Base-by-base conservation (phyloP, 1,284 basidiomycete genomes). In the Cerrena zonata region DNA sequence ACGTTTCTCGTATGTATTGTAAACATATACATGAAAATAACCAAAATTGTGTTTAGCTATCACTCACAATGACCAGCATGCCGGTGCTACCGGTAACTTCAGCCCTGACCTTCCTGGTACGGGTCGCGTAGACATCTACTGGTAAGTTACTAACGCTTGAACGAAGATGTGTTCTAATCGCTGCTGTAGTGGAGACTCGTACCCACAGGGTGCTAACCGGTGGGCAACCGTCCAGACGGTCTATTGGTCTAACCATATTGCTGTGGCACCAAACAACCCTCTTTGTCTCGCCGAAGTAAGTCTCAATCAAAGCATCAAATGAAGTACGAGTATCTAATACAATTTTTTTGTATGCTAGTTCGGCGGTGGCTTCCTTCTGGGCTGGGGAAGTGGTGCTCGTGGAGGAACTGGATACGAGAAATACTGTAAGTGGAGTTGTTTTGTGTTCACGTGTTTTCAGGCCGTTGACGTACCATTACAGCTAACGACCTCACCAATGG, bases 391-490 rank as follows among this genome's bases (percentile, higher is more conserved):
- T 15, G 65, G 58, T 5, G 48, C 61, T 7, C 64, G 66, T 25
- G 72, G 72, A 22, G 74, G 75, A 7, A 76, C 75, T 23, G 76
- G 76, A 12, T 78, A 76, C 55, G 76, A 78, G 54, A 73, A 73
- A 57, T 76, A 68, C 54, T 70, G 74, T 74, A 48, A 55, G 73
- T 59, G 15, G 15, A 2, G 13, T 27, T 36, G 21, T 22, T 12
- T 22, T 23, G 38, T 25, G 1, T 4, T 18, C 23, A 21, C 24
- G 22, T 39, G 5, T 4, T 19, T 40, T 38, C 7, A 13, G 25
- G n/a, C 19, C 24, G 22, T 4, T 24, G 13, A 36, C 11, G 11
- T 37, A 34, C 26, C 23, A 5, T 1, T 36, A 25, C 50, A 72
- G 72, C 69, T n/a, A 61, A 58, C 40, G 67, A 69, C 45, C 57